Conservation (phyloP, 805 yeast genomes). For the Priceomyces castillae region DNA sequence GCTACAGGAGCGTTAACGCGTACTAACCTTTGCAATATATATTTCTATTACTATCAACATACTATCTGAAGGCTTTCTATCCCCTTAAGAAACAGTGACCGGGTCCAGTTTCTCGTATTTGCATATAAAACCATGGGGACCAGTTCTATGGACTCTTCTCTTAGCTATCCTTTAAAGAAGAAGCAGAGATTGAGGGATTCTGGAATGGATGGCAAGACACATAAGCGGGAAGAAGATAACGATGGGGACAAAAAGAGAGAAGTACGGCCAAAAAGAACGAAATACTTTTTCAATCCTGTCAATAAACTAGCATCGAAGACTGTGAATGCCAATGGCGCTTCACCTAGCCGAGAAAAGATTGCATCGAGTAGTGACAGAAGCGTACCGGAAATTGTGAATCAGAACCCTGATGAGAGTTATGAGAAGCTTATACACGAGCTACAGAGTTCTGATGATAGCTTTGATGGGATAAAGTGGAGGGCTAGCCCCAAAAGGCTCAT, state of each 20-base stretch:
- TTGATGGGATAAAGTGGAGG: conserved; percentile 46
- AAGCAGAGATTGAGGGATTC: neutral
- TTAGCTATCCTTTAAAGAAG: neutral
- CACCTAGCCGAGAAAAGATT: neutral
- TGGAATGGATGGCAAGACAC: neutral
- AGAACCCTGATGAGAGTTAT: conserved; percentile 9
- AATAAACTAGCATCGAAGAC: conserved; percentile 22
- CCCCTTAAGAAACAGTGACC: no score
- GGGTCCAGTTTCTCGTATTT: conserved; percentile 1
- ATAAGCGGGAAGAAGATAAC: no score
- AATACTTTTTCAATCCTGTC: conserved; percentile 35
- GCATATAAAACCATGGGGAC: neutral
- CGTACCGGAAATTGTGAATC: neutral
- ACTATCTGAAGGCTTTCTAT: no score
- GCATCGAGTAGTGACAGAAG: neutral
- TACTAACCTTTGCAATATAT: no score
- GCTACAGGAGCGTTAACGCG: no score
- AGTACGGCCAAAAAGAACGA: conserved; percentile 16
- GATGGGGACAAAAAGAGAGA: neutral
- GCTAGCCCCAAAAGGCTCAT: conserved; percentile 29
- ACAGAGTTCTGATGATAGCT: conserved; percentile 43
- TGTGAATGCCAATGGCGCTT: neutral
- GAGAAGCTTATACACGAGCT: conserved; percentile 16
- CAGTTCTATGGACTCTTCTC: neutral
- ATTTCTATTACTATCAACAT: no score